Conservation (phyloP, 2,329 filamentous ascomycete genomes). For the Stachybotrys elegans region DNA sequence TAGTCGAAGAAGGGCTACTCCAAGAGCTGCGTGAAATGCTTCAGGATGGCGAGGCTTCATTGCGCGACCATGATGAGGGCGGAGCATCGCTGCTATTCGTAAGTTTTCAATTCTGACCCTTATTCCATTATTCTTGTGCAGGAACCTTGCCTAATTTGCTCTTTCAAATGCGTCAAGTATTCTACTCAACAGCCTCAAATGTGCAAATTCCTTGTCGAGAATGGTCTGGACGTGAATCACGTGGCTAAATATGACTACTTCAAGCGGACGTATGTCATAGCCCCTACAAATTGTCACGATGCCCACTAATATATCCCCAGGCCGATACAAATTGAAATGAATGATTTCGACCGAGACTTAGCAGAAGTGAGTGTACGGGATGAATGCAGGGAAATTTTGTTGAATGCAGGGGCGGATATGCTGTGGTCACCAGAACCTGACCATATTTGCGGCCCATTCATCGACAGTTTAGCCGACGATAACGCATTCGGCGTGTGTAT, state of each 20-base stretch:
- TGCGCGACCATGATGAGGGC: constrained; percentile 2
- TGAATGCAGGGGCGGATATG: neutral
- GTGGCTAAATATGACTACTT: neutral
- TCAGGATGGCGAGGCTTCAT: neutral
- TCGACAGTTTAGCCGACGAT: neutral
- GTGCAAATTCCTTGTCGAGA: constrained; percentile 1
- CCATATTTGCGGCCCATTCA: neutral
- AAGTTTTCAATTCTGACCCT: neutral
- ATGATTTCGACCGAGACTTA: neutral
- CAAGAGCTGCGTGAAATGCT: constrained; percentile 1
- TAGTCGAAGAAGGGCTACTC: neutral
- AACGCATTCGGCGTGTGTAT: neutral
- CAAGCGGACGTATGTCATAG: neutral
- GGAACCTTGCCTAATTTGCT: neutral
- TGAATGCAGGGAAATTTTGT: constrained; percentile 1
- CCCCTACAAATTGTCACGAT: too few species aligned
- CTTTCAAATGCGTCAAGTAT: neutral
- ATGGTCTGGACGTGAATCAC: constrained; percentile 1
- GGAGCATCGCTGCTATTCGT: constrained; percentile 1
- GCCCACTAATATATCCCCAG: neutral
- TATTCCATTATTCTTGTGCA: neutral
- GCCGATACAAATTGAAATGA: neutral
- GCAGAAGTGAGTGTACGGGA: neutral
- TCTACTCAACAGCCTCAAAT: neutral
- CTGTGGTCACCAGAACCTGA: too few species aligned